These are phyloP conservation scores for Euphorbia tirucalli DNA, from an alignment of 345 rosid genomes.

Conservation along the genomic window DNA sequence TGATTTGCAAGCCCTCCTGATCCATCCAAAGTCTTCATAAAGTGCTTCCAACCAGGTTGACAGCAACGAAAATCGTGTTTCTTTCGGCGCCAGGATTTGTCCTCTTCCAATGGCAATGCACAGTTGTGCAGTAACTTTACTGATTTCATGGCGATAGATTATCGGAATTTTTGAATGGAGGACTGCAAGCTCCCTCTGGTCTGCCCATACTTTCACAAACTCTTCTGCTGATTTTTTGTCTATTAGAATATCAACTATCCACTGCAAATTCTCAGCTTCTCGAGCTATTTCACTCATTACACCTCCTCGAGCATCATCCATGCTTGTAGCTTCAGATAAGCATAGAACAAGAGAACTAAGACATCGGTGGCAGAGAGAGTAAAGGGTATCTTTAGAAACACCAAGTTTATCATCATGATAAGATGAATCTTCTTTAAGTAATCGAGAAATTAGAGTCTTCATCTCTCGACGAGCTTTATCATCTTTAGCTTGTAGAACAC, in stretches of 20 bases:
- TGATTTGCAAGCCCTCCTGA: constrained; percentile 69
- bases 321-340: constrained; percentile 67
- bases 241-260: constrained; percentile 82
- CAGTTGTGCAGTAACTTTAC: constrained; percentile 82
- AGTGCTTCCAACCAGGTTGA: constrained; percentile 88
- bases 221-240: constrained; percentile 64
- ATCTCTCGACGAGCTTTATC: constrained; percentile 90
- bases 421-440: constrained; percentile 62
- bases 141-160: constrained; percentile 80
- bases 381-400: constrained; percentile 67
- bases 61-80: constrained; percentile 58
- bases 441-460: constrained; percentile 65
- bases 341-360: constrained; percentile 68
- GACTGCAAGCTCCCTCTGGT: constrained; percentile 78
- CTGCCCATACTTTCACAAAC: constrained; percentile 82
- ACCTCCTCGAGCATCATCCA: constrained; percentile 56
- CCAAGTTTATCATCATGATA: constrained; percentile 36
- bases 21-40: constrained; percentile 91
- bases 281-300: constrained; percentile 80
- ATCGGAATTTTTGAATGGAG: constrained; percentile 85
- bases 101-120: constrained; percentile 87
- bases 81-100: constrained; percentile 63
- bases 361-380: constrained; percentile 74
- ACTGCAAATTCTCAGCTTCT: constrained; percentile 86
- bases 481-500: constrained; percentile 82